phyloP scores from a whole-genome alignment of 129 eudicot genomes.

The Logfia minima region DNA sequence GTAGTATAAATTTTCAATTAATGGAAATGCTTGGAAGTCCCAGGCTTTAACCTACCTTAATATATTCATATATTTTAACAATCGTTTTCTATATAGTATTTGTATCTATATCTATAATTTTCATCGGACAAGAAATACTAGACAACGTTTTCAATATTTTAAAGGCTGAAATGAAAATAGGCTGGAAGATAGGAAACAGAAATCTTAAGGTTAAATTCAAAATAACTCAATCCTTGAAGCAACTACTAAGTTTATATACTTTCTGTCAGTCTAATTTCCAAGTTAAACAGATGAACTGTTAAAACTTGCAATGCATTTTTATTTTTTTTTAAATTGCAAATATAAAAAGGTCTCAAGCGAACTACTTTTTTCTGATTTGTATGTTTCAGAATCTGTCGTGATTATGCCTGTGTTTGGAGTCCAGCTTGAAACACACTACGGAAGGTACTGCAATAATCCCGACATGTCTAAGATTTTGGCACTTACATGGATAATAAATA shows the following conservation, averaged over 20 bases:
- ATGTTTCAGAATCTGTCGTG: conserved; percentile 39
- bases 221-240: not conserved
- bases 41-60: too few relatives aligned
- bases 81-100: too few relatives aligned
- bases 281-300: not conserved
- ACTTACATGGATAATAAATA: not conserved
- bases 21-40: too few relatives aligned
- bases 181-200: not conserved
- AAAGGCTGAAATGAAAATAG: not conserved
- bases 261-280: not conserved
- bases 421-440: conserved; percentile 84
- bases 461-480: conserved; percentile 4
- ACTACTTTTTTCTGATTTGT: conserved; percentile 6
- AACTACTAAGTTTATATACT: not conserved
- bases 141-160: not conserved
- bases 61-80: too few relatives aligned
- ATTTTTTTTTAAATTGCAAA: not conserved
- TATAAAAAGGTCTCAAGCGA: not conserved
- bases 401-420: conserved; percentile 83
- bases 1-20: too few relatives aligned
- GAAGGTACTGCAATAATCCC: conserved; percentile 49
- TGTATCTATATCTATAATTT: too few relatives aligned
- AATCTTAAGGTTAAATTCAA: not conserved
- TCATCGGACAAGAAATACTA: not conserved
- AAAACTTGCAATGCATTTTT: not conserved